A percentile compares a stretch with the other conserved stretches of the same genome.
These are phyloP conservation scores for Phytophthora pinifolia DNA, from an alignment of 352 stramenopile genomes.

Conservation along the genomic window DNA sequence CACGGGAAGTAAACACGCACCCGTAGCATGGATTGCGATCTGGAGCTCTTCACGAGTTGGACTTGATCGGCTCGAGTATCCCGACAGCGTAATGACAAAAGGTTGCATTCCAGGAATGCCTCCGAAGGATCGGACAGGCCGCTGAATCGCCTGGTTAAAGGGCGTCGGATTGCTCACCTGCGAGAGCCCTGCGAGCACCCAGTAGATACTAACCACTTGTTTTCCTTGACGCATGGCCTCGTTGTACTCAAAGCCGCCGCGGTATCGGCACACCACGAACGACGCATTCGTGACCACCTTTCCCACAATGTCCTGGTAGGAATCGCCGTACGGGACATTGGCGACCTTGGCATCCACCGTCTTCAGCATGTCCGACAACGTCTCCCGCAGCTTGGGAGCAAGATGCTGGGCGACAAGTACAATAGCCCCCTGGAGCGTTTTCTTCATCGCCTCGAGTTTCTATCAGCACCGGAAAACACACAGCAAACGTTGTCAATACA, in stretches of 20 bases:
- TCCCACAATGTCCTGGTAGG: constrained; percentile 73
- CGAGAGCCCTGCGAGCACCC: constrained; percentile 60
- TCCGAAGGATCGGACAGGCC: constrained; percentile 61
- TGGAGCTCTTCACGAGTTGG: constrained; percentile 84
- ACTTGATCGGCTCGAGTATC: constrained; percentile 72
- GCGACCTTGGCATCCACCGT: constrained; percentile 75
- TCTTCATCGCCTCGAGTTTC: constrained; percentile 56
- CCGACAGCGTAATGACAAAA: constrained; percentile 84
- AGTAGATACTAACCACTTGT: constrained; percentile 79
- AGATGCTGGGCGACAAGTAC: constrained; percentile 82
- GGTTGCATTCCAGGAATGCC: constrained; percentile 75
- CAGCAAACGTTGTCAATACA: constrained; percentile 1
- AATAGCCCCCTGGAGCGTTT: constrained; percentile 52
- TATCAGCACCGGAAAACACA: constrained; percentile 19
- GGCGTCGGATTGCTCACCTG: constrained; percentile 30
- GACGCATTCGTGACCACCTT: constrained; percentile 81
- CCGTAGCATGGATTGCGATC: constrained; percentile 78
- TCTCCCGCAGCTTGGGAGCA: constrained; percentile 56
- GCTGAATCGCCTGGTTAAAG: constrained; percentile 57
- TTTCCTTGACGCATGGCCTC: constrained; percentile 72
- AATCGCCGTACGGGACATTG: constrained; percentile 67
- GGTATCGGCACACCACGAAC: constrained; percentile 82
- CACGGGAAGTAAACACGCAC: constrained; percentile 83
- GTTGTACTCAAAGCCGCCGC: constrained; percentile 80
- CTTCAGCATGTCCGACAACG: constrained; percentile 68